Percentiles rank a stretch among this genome's conserved stretches.
Evolutionary conservation across 2,329 filamentous ascomycete genomes (phyloP).

Genomic region (Colletotrichum cereale): DNA sequence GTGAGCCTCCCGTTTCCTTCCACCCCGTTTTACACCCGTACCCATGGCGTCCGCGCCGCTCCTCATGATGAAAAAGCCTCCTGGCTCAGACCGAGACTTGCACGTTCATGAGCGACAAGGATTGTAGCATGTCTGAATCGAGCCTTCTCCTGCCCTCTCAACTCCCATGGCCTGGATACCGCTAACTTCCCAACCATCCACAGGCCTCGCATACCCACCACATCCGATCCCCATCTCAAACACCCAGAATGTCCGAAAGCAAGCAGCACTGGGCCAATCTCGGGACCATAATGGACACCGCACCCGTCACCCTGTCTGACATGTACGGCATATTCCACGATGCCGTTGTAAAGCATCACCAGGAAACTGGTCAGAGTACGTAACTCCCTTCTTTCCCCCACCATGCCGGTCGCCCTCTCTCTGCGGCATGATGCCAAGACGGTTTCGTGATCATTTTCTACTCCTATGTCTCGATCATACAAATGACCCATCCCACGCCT

Average conservation of each 20-base stretch:
- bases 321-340: neutral
- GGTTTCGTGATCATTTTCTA: no score
- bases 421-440: no score
- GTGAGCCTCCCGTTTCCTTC: neutral
- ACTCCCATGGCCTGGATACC: neutral
- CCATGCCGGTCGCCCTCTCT: no score
- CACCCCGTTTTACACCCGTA: neutral
- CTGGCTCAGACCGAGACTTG: neutral
- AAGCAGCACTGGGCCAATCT: neutral
- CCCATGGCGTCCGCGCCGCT: neutral
- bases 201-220: neutral
- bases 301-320: neutral
- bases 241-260: neutral
- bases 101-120: neutral
- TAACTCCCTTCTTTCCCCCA: neutral
- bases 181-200: neutral
- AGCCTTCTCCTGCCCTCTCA: rapidly evolving
- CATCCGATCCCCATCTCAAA: neutral
- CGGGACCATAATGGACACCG: neutral
- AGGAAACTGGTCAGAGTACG: neutral
- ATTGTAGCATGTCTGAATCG: neutral
- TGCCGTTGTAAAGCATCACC: neutral
- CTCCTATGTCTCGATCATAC: no score
- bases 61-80: neutral
- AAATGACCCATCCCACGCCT: no score